A percentile compares a stretch with the other conserved stretches of the same genome.
phyloP scores from a whole-genome alignment of 225 moss, liverwort and hornwort species.

The Marchantia paleacea region DNA sequence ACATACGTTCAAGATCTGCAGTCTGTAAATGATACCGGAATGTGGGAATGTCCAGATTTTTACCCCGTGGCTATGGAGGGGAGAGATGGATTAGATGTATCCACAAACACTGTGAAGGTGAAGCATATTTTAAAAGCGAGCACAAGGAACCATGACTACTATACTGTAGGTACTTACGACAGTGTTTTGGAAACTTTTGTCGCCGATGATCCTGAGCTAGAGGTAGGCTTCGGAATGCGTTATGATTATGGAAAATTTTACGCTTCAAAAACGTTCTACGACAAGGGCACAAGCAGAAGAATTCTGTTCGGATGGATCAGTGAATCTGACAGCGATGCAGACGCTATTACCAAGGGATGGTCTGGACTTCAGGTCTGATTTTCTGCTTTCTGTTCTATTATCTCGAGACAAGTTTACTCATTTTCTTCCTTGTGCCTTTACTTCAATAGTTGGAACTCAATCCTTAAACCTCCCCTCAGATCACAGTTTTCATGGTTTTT shows the following conservation, averaged over 20 bases:
- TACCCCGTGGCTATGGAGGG: slow-evolving; percentile 49
- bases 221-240: slow-evolving; percentile 54
- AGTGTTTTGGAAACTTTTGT: slow-evolving; percentile 45
- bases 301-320: slow-evolving; percentile 73
- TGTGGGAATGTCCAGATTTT: slow-evolving; percentile 86
- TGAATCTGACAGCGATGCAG: slow-evolving; percentile 50
- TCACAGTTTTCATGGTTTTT: background rate
- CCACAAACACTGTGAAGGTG: slow-evolving; percentile 40
- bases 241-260: slow-evolving; percentile 54
- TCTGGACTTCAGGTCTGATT: slow-evolving; percentile 57
- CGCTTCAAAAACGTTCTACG: slow-evolving; percentile 71
- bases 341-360: slow-evolving; percentile 58
- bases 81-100: slow-evolving; percentile 41
- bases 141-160: slow-evolving; percentile 55
- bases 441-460: no score
- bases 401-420: no score
- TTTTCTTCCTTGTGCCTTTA: no score
- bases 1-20: slow-evolving; percentile 46
- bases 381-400: background rate
- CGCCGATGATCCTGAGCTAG: slow-evolving; percentile 47
- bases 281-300: slow-evolving; percentile 45
- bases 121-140: slow-evolving; percentile 67
- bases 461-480: no score
- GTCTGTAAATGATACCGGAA: slow-evolving; percentile 52
- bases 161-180: slow-evolving; percentile 50